Evolutionary conservation across 2,329 filamentous ascomycete genomes (phyloP), one percentile per base, ranked within the genome.

Genomic region (Hymenoscyphus albidus): DNA sequence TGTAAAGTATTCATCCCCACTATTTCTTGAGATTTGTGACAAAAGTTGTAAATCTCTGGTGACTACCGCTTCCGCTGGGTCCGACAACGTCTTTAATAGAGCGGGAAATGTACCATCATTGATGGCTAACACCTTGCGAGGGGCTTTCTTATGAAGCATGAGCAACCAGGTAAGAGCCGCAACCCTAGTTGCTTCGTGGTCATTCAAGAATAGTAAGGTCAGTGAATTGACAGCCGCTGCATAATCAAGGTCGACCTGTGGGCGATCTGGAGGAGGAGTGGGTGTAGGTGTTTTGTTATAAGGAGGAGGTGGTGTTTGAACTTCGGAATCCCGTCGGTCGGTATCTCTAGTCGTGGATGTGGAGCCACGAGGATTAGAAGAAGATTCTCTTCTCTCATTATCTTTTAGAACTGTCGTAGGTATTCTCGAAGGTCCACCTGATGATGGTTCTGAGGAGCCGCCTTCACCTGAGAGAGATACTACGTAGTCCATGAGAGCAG

Each of bases 91-190:
- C 79, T 99, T 99, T 39, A 99, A 86, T 38, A 99, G 81, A 22
- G 94, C 95, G 13, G 95, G 95, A 74, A 99, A 99, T 0, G 94
- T 98, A 59, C 94, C 95, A 73, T 98, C 95, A 70, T 98, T 97
- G 74, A 97, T 97, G 9, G 94, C 93, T 48, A 98, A 83, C 14
- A 97, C 91, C 76, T 97, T 97, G 62, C 90, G 86, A 0, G 95
- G 95, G 2, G 95, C 94, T 80, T 97, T 98, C 68, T 92, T 87
- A 76, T 99, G 95, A 51, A 99, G 83, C 94, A 98, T 98, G 65
- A 98, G 95, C 64, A 99, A 83, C 95, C 95, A 99, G 5, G 91
- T 94, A 66, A 99, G 81, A 16, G 95, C 93, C 44, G 93, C 94
- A 35, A 98, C 93, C 66, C 95, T 87, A 1, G 95, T 99, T 35